A percentile compares a stretch with the other conserved stretches of the same genome.
Evolutionary conservation across 164 flowering plant genomes (phyloP).

Genomic region (Vitis cinerea): DNA sequence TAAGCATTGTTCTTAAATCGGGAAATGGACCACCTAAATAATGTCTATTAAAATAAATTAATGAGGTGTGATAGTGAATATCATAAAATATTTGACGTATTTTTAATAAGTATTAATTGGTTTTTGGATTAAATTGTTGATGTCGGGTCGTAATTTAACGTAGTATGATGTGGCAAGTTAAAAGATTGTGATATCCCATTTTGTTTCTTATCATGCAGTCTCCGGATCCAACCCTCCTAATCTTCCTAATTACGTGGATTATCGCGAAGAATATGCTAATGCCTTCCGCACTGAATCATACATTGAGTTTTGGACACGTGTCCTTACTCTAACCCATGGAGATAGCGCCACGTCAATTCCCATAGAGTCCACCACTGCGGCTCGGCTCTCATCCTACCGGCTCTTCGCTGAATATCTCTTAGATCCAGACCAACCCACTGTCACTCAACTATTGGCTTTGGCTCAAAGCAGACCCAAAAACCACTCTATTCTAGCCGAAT

Average conservation of each 20-base stretch:
- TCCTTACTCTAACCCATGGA: slow-evolving; percentile 29
- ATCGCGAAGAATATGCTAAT: slow-evolving; percentile 69
- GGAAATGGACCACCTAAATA: too few species aligned
- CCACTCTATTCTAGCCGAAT: slow-evolving; percentile 42
- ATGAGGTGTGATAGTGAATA: rapidly evolving
- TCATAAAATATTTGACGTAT: too few species aligned
- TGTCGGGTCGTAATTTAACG: too few species aligned
- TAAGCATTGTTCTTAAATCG: too few species aligned
- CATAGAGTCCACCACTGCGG: slow-evolving; percentile 44
- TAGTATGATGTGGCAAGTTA: too few species aligned
- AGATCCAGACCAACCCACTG: slow-evolving; percentile 65
- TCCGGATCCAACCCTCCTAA: neutral
- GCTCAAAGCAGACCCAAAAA: slow-evolving; percentile 22
- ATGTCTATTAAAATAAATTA: too few species aligned
- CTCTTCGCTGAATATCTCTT: slow-evolving; percentile 65
- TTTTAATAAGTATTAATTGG: too few species aligned
- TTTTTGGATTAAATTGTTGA: too few species aligned
- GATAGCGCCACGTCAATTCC: slow-evolving; percentile 20
- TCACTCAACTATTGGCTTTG: slow-evolving; percentile 29
- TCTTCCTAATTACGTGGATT: slow-evolving; percentile 24
- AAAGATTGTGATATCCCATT: too few species aligned
- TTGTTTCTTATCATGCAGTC: neutral
- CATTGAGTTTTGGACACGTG: slow-evolving; percentile 64
- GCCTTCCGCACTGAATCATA: slow-evolving; percentile 81
- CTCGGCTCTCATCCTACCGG: slow-evolving; percentile 66